Base-by-base conservation (phyloP, 2,329 filamentous ascomycete species). In the Talaromyces sp. region DNA sequence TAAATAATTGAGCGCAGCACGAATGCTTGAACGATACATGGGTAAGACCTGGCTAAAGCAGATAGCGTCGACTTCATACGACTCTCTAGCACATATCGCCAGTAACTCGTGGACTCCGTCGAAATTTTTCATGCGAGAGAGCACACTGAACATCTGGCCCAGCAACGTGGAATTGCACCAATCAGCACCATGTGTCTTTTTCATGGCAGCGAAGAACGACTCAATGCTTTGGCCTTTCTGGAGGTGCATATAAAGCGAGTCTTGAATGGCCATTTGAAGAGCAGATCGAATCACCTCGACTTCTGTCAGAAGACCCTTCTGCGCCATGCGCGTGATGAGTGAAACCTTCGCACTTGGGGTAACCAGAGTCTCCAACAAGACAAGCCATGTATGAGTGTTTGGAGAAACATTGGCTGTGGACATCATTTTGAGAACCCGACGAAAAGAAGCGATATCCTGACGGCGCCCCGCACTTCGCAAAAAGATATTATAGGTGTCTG, bases 401-500 rank as follows among this genome's bases (percentile, higher is more conserved):
- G 77, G 76, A 1, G 55, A 58, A 44, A 79, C 58, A 1, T 70
- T 60, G 47, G 67, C 55, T 44, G 63, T 57, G 24, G 68, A 54
- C 76, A 80, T 79, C 11, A 65, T 53, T 20, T 62, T 47, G 16
- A 80, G 55, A 17, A 76, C 61, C 22, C 64, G 62, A 7, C 65
- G 66, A 47, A 79, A 80, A 14, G 64, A 63, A 11, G 55, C 58
- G n/a, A 75, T 57, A 59, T 79, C 70, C 45, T 71, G 69, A 19
- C 61, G 63, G 44, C 63, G 64, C 11, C 75, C 75, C 22, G 71
- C 66, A 19, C 64, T 64, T 37, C 63, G 61, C 35, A 81, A 57
- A 45, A 80, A 61, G 40, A 78, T 73, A 45, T 80, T 80, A 57
- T 74, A 78, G 5, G 74, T 75, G 35, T 76, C 71, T 4, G 69